Evolutionary conservation across 1,284 basidiomycete species (phyloP).

Genomic region (Ceratobasidium sp.): DNA sequence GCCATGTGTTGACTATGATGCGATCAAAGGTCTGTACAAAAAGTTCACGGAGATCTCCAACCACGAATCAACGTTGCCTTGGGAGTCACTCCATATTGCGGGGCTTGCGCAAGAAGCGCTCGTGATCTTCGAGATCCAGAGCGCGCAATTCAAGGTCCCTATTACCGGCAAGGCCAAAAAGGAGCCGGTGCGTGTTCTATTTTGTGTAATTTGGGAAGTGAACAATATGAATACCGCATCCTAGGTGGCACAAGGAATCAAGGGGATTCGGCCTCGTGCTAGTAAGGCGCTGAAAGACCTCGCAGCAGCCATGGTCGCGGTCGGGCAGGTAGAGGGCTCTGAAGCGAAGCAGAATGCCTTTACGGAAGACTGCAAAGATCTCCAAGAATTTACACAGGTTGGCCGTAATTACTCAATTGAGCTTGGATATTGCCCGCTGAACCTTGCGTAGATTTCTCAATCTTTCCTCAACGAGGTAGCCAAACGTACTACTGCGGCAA

Average conservation of each 20-base stretch:
- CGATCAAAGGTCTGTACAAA: conserved; percentile 46
- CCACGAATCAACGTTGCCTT: conserved; percentile 55
- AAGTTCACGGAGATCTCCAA: conserved; percentile 47
- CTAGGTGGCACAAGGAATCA: conserved; percentile 45
- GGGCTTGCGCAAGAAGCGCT: conserved; percentile 81
- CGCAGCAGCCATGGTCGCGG: conserved; percentile 39
- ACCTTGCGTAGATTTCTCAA: conserved; percentile 15
- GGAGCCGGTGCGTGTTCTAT: conserved; percentile 37
- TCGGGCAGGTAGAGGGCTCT: conserved; percentile 31
- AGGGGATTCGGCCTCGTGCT: conserved; percentile 37
- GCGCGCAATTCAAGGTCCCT: conserved; percentile 44
- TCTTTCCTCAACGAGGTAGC: conserved; percentile 29
- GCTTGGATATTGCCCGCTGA: conserved; percentile 5
- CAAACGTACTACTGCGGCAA: conserved; percentile 27
- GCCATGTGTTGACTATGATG: conserved; percentile 29
- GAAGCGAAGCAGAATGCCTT: conserved; percentile 42
- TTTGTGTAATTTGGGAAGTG: conserved; percentile 2
- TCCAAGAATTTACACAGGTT: conserved; percentile 33
- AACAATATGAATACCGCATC: background rate
- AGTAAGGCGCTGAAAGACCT: conserved; percentile 45
- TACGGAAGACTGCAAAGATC: conserved; percentile 40
- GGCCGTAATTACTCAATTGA: background rate
- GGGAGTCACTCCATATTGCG: conserved; percentile 74
- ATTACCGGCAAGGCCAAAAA: conserved; percentile 44
- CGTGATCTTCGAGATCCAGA: conserved; percentile 70